These are phyloP conservation scores for Populus alba DNA, from an alignment of 345 rosid genomes.

Conservation along the genomic window DNA sequence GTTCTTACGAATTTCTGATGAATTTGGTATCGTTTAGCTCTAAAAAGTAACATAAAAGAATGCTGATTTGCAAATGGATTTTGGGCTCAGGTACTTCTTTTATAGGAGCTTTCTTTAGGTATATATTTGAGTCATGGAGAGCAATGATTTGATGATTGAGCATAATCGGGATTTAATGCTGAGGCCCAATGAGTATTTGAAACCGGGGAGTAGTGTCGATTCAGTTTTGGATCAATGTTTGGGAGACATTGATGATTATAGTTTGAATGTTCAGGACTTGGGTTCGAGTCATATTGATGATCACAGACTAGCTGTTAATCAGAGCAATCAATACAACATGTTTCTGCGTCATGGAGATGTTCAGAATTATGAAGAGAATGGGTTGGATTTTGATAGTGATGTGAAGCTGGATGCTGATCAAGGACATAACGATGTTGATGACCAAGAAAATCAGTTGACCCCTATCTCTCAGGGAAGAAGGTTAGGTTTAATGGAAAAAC, in stretches of 20 bases:
- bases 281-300: slow-evolving; percentile 12
- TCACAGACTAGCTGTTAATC: neutral
- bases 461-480: slow-evolving; percentile 5
- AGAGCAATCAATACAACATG: slow-evolving; percentile 13
- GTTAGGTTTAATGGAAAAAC: slow-evolving; percentile 13
- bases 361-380: slow-evolving; percentile 15
- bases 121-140: slow-evolving; percentile 3
- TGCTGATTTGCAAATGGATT: neutral
- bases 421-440: slow-evolving; percentile 4
- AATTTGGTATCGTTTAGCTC: neutral
- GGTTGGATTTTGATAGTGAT: slow-evolving; percentile 18
- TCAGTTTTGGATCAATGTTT: neutral
- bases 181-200: slow-evolving; percentile 2
- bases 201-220: neutral
- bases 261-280: slow-evolving; percentile 13
- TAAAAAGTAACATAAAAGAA: neutral
- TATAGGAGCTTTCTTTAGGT: neutral
- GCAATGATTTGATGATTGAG: neutral
- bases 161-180: neutral
- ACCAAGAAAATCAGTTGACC: slow-evolving; percentile 14
- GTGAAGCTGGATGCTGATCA: slow-evolving; percentile 5
- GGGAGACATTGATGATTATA: neutral
- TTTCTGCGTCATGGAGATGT: slow-evolving; percentile 5
- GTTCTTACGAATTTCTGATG: neutral
- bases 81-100: neutral